Evolutionary conservation across 2,329 filamentous ascomycete species (phyloP).

Genomic region (Ceratocystiopsis sp.): DNA sequence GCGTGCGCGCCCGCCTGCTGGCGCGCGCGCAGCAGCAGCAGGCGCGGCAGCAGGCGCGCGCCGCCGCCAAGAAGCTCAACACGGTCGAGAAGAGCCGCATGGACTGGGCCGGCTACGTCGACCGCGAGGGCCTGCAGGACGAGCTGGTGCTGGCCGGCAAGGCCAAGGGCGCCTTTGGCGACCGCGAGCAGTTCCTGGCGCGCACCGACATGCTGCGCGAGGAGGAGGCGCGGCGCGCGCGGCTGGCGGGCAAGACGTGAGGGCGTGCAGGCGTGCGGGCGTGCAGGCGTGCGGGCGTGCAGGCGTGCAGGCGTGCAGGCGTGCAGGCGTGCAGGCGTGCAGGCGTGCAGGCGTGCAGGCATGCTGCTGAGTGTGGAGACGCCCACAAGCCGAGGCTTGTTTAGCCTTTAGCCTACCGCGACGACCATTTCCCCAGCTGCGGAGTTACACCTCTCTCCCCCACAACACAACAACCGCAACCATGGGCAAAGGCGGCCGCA

Average conservation of each 20-base stretch:
- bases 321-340: too few species aligned
- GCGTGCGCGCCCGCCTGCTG: conserved; percentile 29
- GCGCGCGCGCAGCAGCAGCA: conserved; percentile 18
- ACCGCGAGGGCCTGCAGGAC: conserved; percentile 53
- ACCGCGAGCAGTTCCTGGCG: conserved; percentile 46
- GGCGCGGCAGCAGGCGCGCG: conserved; percentile 18
- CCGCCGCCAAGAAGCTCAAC: conserved; percentile 43
- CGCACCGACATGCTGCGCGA: conserved; percentile 46
- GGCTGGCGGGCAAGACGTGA: conserved; percentile 23
- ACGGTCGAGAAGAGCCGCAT: conserved; percentile 56
- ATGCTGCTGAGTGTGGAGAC: too few species aligned
- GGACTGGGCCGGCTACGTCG: conserved; percentile 57
- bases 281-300: too few species aligned
- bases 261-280: too few species aligned
- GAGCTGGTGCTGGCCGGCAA: conserved; percentile 48
- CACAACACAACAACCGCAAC: background rate
- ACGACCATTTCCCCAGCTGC: background rate
- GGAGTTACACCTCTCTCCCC: too few species aligned
- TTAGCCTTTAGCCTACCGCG: too few species aligned
- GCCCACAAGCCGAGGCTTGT: too few species aligned
- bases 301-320: too few species aligned
- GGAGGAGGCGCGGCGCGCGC: conserved; percentile 38
- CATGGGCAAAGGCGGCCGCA: conserved; percentile 8
- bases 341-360: too few species aligned
- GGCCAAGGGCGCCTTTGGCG: conserved; percentile 46